Base-by-base conservation (phyloP, 352 stramenopile species). In the Phytophthora chlamydospora region DNA sequence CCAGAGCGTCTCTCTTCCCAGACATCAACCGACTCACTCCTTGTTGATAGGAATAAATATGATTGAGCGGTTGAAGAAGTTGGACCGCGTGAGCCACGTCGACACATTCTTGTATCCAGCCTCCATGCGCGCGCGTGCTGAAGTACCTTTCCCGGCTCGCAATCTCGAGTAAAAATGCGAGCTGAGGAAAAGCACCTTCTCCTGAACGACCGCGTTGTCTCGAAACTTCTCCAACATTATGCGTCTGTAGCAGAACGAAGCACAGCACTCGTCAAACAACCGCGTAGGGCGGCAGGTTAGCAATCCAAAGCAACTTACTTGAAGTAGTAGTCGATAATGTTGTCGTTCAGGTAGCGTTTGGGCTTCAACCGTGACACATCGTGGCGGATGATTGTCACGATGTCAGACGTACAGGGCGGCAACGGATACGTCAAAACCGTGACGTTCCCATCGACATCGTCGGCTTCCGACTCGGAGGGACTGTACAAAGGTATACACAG, bases 301-400 rank as follows among this genome's bases (percentile, higher is more conserved):
- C 24, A 0, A 29, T 29, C 24, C 24, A 4, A 29, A 29, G 24
- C 24, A 29, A 59, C 80, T 41, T 79, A 93, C 89, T 96, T 97
- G 65, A 97, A 86, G 43, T 95, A 95, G 55, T 96, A 96, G 57
- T 97, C 89, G 60, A 97, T 91, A 44, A 97, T 85, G 66, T 92
- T 97, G 71, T 97, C 90, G 66, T 97, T 97, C 44, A 97, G 69
- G 59, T 97, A 97, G 40, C 91, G 85, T 6, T 64, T 73, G 10
- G 86, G 84, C 36, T 84, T 76, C 16, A 93, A 49, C 3, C 84
- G 66, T 11, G 53, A 66, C 7, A 93, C 62, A 61, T 95, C 86
- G 4, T 71, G 58, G 12, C 71, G 62, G 19, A 83, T 88, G 24
- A 95, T 89, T 16, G 84, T 90, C 35, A 95, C 82, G 45, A 95